Evolutionary conservation across 768 basidiomycete genomes (phyloP).

Genomic region (Naganishia kalamii): DNA sequence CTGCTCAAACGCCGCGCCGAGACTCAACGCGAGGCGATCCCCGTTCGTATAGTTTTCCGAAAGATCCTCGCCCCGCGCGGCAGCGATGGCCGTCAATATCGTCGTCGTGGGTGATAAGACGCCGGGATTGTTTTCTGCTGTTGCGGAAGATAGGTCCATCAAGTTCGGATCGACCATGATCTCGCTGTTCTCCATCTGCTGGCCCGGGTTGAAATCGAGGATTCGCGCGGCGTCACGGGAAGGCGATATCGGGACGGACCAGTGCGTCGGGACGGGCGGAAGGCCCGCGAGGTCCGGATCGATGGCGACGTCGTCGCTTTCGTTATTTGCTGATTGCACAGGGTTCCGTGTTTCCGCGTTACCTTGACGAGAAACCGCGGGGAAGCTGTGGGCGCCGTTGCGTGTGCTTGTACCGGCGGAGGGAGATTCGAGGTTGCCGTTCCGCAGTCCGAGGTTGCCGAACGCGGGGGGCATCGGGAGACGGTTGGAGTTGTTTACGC

Average conservation of each 20-base stretch:
- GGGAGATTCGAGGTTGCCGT: constrained; percentile 1
- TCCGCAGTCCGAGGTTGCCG: constrained; percentile 2
- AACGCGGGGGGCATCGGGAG: constrained; percentile 11
- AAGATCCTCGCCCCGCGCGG: neutral
- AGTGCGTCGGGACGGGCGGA: neutral
- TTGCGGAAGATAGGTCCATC: neutral
- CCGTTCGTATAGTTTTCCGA: constrained; percentile 1
- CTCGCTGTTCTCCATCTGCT: neutral
- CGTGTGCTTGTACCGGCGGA: neutral
- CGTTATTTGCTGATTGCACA: neutral
- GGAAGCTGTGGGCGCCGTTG: neutral
- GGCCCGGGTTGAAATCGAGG: neutral
- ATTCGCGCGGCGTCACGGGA: neutral
- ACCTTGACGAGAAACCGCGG: neutral
- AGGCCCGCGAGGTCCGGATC: constrained; percentile 13
- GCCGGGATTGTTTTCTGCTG: neutral
- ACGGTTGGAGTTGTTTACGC: neutral
- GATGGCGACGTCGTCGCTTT: neutral
- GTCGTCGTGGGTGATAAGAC: neutral
- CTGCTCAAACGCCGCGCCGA: constrained; percentile 18
- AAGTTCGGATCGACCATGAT: constrained; percentile 7
- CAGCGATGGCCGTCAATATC: neutral
- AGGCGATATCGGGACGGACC: neutral
- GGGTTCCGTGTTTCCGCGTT: neutral
- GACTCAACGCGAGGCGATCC: neutral